Evolutionary conservation across 495 filamentous ascomycete species (phyloP).

Genomic region (Clavariopsis aquatica): DNA sequence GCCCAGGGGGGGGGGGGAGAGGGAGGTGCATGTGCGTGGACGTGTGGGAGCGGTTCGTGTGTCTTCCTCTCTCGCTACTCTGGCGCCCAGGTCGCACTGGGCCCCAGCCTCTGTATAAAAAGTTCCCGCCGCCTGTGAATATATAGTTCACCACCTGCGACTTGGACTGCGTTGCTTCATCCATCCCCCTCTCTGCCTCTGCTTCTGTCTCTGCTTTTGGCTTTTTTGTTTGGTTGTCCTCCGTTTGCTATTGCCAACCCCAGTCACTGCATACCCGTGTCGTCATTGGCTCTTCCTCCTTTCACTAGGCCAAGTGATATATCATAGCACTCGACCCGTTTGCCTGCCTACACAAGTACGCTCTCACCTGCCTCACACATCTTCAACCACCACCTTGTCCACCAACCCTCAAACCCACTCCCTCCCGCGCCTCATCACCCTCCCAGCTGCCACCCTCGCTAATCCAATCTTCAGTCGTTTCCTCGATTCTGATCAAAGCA

Average conservation of each 20-base stretch:
- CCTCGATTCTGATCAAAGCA: conserved; percentile 3
- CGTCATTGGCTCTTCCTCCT: neutral
- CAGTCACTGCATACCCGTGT: neutral
- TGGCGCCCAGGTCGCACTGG: neutral
- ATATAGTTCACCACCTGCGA: too few relatives aligned
- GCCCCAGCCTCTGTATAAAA: conserved; percentile 9
- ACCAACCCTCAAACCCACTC: neutral
- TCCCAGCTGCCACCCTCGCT: neutral
- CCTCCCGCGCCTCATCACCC: neutral
- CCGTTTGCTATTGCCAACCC: neutral
- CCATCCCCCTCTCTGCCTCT: neutral
- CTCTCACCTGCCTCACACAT: neutral
- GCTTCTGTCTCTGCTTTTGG: too few relatives aligned
- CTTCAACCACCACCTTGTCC: neutral
- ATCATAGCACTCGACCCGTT: neutral
- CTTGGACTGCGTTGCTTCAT: neutral
- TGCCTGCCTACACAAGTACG: neutral
- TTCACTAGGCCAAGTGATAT: neutral
- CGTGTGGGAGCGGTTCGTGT: neutral
- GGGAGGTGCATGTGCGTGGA: neutral
- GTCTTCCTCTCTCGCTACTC: neutral
- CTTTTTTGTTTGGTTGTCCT: too few relatives aligned
- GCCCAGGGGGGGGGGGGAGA: neutral
- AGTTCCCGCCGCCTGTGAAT: too few relatives aligned
- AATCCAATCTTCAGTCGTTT: conserved; percentile 3